These are phyloP conservation scores for Apiospora malaysiana DNA, from an alignment of 2,329 filamentous ascomycete species.

Conservation along the genomic window DNA sequence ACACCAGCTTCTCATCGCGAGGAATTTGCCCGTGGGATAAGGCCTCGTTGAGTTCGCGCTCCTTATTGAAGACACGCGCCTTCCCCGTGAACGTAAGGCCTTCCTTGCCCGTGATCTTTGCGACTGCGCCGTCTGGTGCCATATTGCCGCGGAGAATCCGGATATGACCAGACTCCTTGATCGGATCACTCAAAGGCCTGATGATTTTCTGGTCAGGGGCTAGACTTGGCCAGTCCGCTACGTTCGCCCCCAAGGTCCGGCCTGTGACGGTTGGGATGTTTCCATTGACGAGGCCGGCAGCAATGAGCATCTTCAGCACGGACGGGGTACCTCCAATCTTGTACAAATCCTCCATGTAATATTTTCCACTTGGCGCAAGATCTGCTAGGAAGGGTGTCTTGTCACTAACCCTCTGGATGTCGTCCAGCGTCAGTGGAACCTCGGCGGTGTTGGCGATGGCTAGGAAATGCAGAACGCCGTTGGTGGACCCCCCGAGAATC, in stretches of 20 bases:
- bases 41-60: constrained; percentile 77
- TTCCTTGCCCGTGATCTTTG: constrained; percentile 97
- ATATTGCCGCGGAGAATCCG: constrained; percentile 89
- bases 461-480: constrained; percentile 86
- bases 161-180: constrained; percentile 86
- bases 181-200: constrained; percentile 70
- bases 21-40: constrained; percentile 70
- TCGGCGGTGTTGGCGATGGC: constrained; percentile 89
- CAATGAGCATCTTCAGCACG: constrained; percentile 76
- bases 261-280: constrained; percentile 76
- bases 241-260: constrained; percentile 75
- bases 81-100: constrained; percentile 81
- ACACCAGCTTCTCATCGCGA: constrained; percentile 80
- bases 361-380: constrained; percentile 81
- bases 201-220: constrained; percentile 76
- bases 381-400: constrained; percentile 88
- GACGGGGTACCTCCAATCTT: constrained; percentile 77
- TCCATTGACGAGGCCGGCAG: constrained; percentile 73
- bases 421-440: constrained; percentile 77
- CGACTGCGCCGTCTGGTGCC: constrained; percentile 86
- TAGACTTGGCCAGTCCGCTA: constrained; percentile 70
- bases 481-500: constrained; percentile 89
- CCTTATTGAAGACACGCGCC: constrained; percentile 86
- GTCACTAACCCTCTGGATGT: constrained; percentile 81
- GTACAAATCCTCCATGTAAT: constrained; percentile 81